phyloP scores from a whole-genome alignment of 2,329 filamentous ascomycete species.

The Sporothrix variecibatus region DNA sequence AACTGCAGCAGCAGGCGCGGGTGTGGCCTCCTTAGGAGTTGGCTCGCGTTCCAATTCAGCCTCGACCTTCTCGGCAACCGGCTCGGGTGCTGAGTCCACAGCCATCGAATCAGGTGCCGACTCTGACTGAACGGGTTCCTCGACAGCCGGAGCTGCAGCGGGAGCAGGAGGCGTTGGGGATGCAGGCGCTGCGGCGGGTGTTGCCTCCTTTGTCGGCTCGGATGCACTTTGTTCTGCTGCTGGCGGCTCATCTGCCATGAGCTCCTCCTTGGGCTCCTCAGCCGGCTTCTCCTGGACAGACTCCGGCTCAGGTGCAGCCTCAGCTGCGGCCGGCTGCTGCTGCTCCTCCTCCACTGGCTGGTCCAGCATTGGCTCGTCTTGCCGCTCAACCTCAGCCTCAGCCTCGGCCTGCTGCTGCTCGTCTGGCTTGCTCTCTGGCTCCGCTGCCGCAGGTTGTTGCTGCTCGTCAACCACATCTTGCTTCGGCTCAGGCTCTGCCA shows the following conservation, averaged over 20 bases:
- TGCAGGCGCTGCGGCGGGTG: not conserved
- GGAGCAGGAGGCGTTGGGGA: not conserved
- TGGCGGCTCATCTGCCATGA: not conserved
- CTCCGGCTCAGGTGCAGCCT: not conserved
- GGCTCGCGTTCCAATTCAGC: not conserved
- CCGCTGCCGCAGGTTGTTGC: not conserved
- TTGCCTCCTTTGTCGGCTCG: not conserved
- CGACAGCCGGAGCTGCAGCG: not conserved
- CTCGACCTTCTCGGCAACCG: not conserved
- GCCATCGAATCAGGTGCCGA: not conserved
- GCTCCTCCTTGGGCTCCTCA: not conserved
- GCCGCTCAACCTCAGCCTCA: too few relatives aligned
- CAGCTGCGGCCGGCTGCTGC: not conserved
- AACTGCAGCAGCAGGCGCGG: not conserved
- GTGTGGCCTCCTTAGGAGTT: not conserved
- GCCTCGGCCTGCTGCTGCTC: not conserved
- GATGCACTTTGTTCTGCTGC: not conserved
- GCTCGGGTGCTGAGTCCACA: not conserved
- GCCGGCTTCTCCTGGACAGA: not conserved
- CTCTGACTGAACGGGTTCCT: not conserved
- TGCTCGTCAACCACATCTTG: not conserved
- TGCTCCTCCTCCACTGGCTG: conserved; percentile 17
- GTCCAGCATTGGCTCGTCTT: conserved; percentile 26
- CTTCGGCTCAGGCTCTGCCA: not conserved
- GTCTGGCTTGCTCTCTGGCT: not conserved